Evolutionary conservation across 83 land plant species (phyloP).

Genomic region (Diphasiastrum complanatum): DNA sequence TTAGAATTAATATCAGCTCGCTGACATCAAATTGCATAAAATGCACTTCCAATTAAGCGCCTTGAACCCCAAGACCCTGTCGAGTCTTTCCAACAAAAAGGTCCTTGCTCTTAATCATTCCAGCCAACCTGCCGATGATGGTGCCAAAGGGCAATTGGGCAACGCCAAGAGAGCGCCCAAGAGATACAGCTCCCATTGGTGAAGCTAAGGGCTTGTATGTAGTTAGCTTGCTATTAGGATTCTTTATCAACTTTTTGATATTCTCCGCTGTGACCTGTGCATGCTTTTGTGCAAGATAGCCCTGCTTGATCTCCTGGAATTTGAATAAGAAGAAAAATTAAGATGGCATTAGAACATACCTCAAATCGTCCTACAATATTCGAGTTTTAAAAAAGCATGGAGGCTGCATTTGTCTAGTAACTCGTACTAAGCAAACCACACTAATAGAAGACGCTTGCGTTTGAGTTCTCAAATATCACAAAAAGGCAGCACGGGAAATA

Average conservation of each 20-base stretch:
- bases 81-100: conserved; percentile 67
- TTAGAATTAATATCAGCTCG: too few relatives aligned
- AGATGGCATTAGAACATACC: too few relatives aligned
- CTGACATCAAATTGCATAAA: too few relatives aligned
- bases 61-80: conserved; percentile 53
- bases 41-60: too few relatives aligned
- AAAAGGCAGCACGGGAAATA: too few relatives aligned
- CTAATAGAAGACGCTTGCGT: too few relatives aligned
- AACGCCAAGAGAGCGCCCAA: conserved; percentile 64
- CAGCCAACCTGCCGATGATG: conserved; percentile 56
- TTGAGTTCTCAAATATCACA: too few relatives aligned
- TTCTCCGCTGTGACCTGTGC: conserved; percentile 57
- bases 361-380: too few relatives aligned
- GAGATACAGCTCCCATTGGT: conserved; percentile 48
- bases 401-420: too few relatives aligned
- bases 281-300: conserved; percentile 62
- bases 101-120: conserved; percentile 68
- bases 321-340: neutral
- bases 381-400: too few relatives aligned
- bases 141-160: conserved; percentile 67
- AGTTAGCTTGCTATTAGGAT: conserved; percentile 31
- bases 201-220: conserved; percentile 43
- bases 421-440: too few relatives aligned
- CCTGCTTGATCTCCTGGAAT: conserved; percentile 85
- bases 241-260: conserved; percentile 39